Evolutionary conservation across 345 rosid species (phyloP), one percentile per base, ranked within the genome.

Genomic region (Eucalyptus pumila): DNA sequence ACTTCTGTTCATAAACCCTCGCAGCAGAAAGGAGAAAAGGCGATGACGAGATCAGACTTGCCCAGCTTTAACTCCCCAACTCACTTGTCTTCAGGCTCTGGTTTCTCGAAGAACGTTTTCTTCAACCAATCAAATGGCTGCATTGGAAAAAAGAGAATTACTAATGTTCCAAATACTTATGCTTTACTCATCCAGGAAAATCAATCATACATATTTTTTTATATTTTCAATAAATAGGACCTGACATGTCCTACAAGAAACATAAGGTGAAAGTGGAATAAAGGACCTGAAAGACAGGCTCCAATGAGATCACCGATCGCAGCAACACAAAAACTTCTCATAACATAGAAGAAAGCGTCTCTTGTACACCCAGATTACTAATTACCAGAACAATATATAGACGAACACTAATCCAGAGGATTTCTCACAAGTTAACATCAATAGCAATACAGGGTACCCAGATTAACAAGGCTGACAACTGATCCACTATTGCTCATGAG

Each of bases 51-150:
- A 48, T 17, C 54, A n/a, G 44, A 86, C 19, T 37, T 27, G 52
- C 52, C 58, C 47, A 54, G 34, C 32, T 67, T 58, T 34, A 80
- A 50, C 47, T 91, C 86, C 89, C 87, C 80, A 83, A 85, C 88
- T 90, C 91, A 52, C 56, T 54, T 80, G 88, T 89, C 40, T 87
- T 83, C 94, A 9, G 94, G 4, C 88, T 89, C 91, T 1, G 90
- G 94, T 89, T 95, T 96, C 92, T 96, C 98, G 2, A 96, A 89
- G 91, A 96, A 96, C 21, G 99, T 96, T 94, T 92, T 98, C 95
- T 94, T 96, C 86, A 98, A 89, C 99, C 99, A 98, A 93, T 89
- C 95, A 90, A 96, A 96, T 9, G 99, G 99, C 99, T 98, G 96
- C 45, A 87, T 37, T 40, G 83, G 83, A 40, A 76, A 76, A 26